These are phyloP conservation scores for Firmiana major DNA, from an alignment of 345 rosid species.

Conservation along the genomic window DNA sequence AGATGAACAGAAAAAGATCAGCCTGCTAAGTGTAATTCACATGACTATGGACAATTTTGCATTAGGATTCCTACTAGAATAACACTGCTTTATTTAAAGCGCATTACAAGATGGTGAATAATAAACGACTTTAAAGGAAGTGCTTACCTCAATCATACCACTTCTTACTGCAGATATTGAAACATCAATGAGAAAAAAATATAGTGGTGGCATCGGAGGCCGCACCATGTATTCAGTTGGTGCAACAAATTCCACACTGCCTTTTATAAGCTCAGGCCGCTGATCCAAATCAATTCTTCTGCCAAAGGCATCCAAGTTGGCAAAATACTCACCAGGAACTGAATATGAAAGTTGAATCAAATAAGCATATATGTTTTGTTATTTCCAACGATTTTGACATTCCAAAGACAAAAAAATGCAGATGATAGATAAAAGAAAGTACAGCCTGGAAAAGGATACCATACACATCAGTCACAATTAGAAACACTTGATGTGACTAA, in stretches of 20 bases:
- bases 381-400: background rate
- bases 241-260: constrained; percentile 95
- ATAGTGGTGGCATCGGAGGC: constrained; percentile 97
- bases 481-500: background rate
- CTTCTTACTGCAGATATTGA: constrained; percentile 85
- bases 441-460: background rate
- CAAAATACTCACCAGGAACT: constrained; percentile 95
- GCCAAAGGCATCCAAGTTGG: constrained; percentile 87
- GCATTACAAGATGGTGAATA: background rate
- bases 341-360: constrained; percentile 26
- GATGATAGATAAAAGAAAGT: background rate
- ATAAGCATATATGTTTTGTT: constrained; percentile 15
- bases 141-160: constrained; percentile 95
- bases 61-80: background rate
- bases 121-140: constrained; percentile 9
- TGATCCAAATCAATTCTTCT: constrained; percentile 87
- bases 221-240: constrained; percentile 99
- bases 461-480: background rate
- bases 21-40: background rate
- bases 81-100: background rate
- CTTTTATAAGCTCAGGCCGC: constrained; percentile 91
- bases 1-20: background rate
- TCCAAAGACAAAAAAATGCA: background rate
- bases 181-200: constrained; percentile 95
- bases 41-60: background rate